Evolutionary conservation across 2,329 filamentous ascomycete species (phyloP).

Genomic region (Sclerotinia glacialis): DNA sequence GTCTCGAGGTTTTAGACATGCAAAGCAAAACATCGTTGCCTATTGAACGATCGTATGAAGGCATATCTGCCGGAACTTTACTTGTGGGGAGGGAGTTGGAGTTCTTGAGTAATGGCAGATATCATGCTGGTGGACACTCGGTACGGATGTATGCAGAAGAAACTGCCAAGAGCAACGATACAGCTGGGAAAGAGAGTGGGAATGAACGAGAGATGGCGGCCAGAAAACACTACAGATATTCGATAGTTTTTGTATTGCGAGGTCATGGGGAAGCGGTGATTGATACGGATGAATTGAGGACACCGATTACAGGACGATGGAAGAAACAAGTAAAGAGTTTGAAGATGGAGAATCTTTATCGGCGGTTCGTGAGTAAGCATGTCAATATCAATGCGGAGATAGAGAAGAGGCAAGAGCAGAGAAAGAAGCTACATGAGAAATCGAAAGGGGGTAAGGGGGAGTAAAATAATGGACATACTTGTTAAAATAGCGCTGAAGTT

Average conservation of each 20-base stretch:
- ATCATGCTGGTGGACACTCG: slow-evolving; percentile 30
- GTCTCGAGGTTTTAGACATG: slow-evolving; percentile 33
- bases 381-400: slow-evolving; percentile 34
- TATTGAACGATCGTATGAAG: slow-evolving; percentile 30
- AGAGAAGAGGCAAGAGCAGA: slow-evolving; percentile 31
- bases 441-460: neutral
- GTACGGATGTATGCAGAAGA: slow-evolving; percentile 30
- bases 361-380: slow-evolving; percentile 26
- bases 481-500: neutral
- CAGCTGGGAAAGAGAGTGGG: neutral
- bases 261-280: slow-evolving; percentile 31
- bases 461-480: neutral
- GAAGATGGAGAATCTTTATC: slow-evolving; percentile 28
- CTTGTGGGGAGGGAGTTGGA: slow-evolving; percentile 34
- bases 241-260: slow-evolving; percentile 35
- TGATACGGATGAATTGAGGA: slow-evolving; percentile 32
- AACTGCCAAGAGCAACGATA: neutral
- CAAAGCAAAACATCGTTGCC: slow-evolving; percentile 27
- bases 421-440: slow-evolving; percentile 27
- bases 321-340: slow-evolving; percentile 25
- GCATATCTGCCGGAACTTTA: slow-evolving; percentile 25
- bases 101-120: slow-evolving; percentile 30
- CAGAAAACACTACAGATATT: slow-evolving; percentile 28
- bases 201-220: neutral
- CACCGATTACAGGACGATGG: slow-evolving; percentile 32